A percentile compares a stretch with the other conserved stretches of the same genome.
Evolutionary conservation across 1,284 basidiomycete species (phyloP).

Genomic region (Marasmius oreades): DNA sequence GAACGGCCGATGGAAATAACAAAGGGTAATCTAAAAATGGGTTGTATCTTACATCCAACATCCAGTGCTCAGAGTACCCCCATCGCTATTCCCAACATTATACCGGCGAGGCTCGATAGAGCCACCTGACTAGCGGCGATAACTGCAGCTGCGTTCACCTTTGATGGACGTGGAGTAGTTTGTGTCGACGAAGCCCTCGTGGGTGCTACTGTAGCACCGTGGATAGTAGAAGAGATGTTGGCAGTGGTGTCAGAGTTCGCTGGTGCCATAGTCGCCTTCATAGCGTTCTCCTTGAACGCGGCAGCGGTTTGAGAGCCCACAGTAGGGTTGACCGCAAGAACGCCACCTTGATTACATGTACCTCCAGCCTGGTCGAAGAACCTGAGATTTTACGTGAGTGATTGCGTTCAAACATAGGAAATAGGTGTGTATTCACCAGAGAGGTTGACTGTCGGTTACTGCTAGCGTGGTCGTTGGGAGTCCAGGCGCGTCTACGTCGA

Average conservation of each 20-base stretch:
- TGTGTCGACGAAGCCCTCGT: neutral
- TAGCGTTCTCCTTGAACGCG: conserved; percentile 6
- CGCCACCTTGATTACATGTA: conserved; percentile 6
- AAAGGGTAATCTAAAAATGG: too few relatives aligned
- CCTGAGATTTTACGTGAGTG: neutral
- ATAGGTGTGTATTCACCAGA: neutral
- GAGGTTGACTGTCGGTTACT: neutral
- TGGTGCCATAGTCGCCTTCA: neutral
- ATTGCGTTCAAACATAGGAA: neutral
- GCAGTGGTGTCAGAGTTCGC: neutral
- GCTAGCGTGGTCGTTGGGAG: neutral
- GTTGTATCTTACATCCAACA: neutral
- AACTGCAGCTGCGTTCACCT: neutral
- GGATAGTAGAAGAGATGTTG: neutral
- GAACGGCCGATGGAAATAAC: too few relatives aligned
- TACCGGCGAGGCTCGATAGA: neutral
- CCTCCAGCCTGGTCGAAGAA: conserved; percentile 7
- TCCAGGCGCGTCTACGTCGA: conserved; percentile 19
- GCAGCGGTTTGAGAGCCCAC: conserved; percentile 1
- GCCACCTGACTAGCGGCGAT: neutral
- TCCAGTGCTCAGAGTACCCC: neutral
- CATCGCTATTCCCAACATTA: neutral
- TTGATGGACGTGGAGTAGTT: neutral
- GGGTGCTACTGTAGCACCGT: neutral
- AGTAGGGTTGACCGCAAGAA: conserved; percentile 4